Evolutionary conservation across 2,329 filamentous ascomycete species (phyloP), one percentile per base, ranked within the genome.

Genomic region (Hypomyces perniciosus): DNA sequence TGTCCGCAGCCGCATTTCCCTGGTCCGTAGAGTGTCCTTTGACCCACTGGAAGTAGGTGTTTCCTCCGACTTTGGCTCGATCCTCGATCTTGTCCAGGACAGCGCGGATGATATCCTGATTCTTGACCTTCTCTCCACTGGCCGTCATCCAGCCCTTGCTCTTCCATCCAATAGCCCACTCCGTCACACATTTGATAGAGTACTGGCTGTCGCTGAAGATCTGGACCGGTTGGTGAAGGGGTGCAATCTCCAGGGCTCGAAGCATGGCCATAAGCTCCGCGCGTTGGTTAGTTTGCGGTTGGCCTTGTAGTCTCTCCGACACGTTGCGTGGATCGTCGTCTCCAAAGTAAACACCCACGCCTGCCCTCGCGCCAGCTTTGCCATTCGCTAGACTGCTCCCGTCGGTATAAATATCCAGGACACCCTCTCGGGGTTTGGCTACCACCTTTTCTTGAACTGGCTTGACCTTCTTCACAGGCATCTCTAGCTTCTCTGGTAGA

Each of bases 181-280:
- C 78, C 1, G 85, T 95, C 28, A 90, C 82, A 63, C 92, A 97
- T 58, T 91, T 85, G 68, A 96, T 96, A 1, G 88, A 80, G 70
- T 97, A 97, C 62, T 84, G 84, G 68, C 88, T 93, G 70, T 99
- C 93, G n/a, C 85, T 90, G 64, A 85, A 79, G 57, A 99, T 95
- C 51, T 84, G 78, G 9, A 95, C 79, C 53, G 83, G 75, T 51
- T 86, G 78, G 52, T 84, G 76, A 12, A 79, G 70, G 1, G 88
- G 84, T 2, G 85, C 83, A 42, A 85, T 80, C 62, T 96, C 83
- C 26, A 97, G 76, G 1, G 91, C 91, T 51, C 91, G 86, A 30
- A 88, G 75, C 56, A 97, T 86, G 6, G 90, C 93, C 27, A 88
- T 91, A 52, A 99, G 75, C 71, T 99, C 93, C n/a, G 92, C 93